Conservation (phyloP, 768 basidiomycete species). For the Lactifluus hygrophoroides region DNA sequence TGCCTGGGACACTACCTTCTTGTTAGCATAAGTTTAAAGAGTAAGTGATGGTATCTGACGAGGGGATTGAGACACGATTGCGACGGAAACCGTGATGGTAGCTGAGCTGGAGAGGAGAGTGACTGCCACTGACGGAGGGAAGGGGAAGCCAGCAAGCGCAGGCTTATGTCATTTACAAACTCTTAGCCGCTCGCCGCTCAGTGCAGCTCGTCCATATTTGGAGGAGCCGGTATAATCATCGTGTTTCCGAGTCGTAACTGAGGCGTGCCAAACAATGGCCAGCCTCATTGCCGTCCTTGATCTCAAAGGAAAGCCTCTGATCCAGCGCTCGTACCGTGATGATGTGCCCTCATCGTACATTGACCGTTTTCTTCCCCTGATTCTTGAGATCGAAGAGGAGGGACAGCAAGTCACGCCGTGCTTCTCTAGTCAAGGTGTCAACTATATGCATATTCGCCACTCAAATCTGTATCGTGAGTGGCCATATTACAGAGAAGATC, state of each 20-base stretch:
- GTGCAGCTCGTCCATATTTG: no score
- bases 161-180: no score
- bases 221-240: no score
- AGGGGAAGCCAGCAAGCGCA: no score
- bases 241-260: no score
- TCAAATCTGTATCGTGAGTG: conserved; percentile 91
- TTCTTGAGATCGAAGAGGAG: conserved; percentile 96
- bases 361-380: conserved; percentile 86
- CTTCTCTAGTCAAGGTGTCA: conserved; percentile 90
- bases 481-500: neutral
- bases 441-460: conserved; percentile 98
- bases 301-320: conserved; percentile 96
- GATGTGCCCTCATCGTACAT: conserved; percentile 86
- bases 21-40: neutral
- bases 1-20: neutral
- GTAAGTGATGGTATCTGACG: neutral
- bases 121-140: no score
- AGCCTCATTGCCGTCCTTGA: conserved; percentile 89
- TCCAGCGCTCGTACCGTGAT: conserved; percentile 93
- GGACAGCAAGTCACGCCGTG: conserved; percentile 94
- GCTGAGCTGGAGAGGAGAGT: no score
- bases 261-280: no score
- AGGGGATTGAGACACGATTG: neutral
- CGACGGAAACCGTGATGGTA: neutral
- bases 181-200: no score